Evolutionary conservation across 345 rosid genomes (phyloP).

Genomic region (Firmiana major): DNA sequence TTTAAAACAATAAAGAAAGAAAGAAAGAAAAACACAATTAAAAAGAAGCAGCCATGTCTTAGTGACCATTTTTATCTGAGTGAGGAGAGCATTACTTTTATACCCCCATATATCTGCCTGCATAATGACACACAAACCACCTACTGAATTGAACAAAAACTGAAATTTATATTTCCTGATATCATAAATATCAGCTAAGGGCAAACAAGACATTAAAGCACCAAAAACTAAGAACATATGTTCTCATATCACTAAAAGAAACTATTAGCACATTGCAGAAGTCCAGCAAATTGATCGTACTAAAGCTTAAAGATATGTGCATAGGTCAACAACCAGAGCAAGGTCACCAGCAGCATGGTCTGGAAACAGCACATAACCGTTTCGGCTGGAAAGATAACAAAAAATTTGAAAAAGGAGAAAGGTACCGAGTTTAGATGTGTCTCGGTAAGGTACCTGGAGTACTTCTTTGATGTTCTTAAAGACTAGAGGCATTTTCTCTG

Average conservation of each 20-base stretch:
- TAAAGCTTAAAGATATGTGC: neutral
- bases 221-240: neutral
- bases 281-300: neutral
- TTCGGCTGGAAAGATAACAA: no score
- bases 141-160: neutral
- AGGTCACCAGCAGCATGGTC: slow-evolving; percentile 89
- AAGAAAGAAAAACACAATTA: no score
- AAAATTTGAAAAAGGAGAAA: neutral
- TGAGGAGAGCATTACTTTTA: neutral
- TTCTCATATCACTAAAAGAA: neutral
- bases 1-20: neutral
- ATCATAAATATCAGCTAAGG: neutral
- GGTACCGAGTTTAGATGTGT: no score
- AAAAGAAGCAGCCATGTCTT: neutral
- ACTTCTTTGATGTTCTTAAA: slow-evolving; percentile 66
- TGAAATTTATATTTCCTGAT: neutral
- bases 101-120: neutral
- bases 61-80: neutral
- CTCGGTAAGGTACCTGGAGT: slow-evolving; percentile 49
- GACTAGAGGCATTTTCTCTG: slow-evolving; percentile 80
- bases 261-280: no score
- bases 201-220: neutral
- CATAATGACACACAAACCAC: neutral
- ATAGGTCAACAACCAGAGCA: slow-evolving; percentile 69
- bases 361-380: slow-evolving; percentile 72